Evolutionary conservation across 257 asterid species (phyloP), one percentile per base, ranked within the genome.

Genomic region (Verbascum thapsus): DNA sequence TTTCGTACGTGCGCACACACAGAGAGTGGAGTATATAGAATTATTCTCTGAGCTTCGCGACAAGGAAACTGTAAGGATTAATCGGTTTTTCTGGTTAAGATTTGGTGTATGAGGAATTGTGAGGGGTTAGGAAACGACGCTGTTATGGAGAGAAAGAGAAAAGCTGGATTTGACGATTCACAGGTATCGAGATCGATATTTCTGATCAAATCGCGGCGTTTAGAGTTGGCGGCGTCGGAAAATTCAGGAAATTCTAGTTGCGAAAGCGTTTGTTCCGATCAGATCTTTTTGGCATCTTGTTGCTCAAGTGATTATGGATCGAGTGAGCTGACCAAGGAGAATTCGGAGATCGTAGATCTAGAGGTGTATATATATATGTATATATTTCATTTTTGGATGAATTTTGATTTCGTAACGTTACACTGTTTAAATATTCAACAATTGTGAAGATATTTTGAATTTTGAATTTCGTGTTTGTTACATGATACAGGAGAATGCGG

Each of bases 221-320:
- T 75, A 40, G 67, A 42, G 6, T 58, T 10, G 48, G 68, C 6
- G 72, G 35, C 54, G 61, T 49, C 49, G 63, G 85, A 63, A 18
- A 47, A 63, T 69, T 68, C 68, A 34, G 77, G 43, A 10, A 61
- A 69, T 56, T 71, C 75, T 2, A 58, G 71, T 17, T 71, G 81
- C 47, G 77, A 63, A 51, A 73, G 76, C 26, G 38, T 23, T 13
- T 52, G 64, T 43, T 67, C 80, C 4, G 75, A 70, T 44, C 79
- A 63, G 8, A 83, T n/a, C n/a, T n/a, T 12, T 53, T 64, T 40
- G 26, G 75, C 87, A 5, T 68, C 83, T 63, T 68, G 78, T 51
- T 70, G 72, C 76, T 78, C 88, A 58, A 80, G 84, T 53, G 64
- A 78, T n/a, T n/a, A n/a, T 42, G 82, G 73, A 62, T 73, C 91